Base-by-base conservation (phyloP, 140 eudicot genomes). In the Stevia rebaudiana region DNA sequence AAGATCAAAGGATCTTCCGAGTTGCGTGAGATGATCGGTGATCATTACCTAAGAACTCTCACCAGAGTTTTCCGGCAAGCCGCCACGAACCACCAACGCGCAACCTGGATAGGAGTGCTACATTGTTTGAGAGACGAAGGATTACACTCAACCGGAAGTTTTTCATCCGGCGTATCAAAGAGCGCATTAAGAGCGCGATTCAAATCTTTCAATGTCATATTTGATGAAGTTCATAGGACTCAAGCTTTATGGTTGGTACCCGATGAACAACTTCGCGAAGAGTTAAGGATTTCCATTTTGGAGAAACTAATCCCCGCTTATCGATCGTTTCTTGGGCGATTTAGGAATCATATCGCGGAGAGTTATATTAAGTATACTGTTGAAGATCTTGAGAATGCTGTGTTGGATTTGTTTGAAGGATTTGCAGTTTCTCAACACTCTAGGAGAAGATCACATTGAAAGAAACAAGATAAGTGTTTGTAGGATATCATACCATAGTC, bases 401-500 rank as follows among this genome's bases (percentile, higher is more conserved):
- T 68, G 28, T 54, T 68, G 65, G 74, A 55, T 42, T 68, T 68
- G 43, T 68, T 68, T 68, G 74, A 68, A 68, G 74, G 74, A 1
- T 41, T 11, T 37, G 52, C 57, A 4, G 65, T 55, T 41, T 55
- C 65, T 23, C 74, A 68, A 44, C 74, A 68, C 47, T 68, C 74
- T 9, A 55, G 74, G 22, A 68, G 74, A 68, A 68, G 56, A 56
- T 68, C 74, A 43, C 74, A 68, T 36, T 68, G 47, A 68, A 15
- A 42, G 21, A 59, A 55, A 25, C 9, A 28, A 30, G 13, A 9
- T 3, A 56, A 15, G 63, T 56, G 7, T 40, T 53, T 25, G 33
- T 53, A 68, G 57, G 57, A 68, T 56, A 31, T 1, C 30, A 17
- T 46, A 46, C 23, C 52, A 48, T 44, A 44, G 6, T 8, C 33